Conservation (phyloP, 768 basidiomycete genomes). For the Leucogyrophana mollusca region DNA sequence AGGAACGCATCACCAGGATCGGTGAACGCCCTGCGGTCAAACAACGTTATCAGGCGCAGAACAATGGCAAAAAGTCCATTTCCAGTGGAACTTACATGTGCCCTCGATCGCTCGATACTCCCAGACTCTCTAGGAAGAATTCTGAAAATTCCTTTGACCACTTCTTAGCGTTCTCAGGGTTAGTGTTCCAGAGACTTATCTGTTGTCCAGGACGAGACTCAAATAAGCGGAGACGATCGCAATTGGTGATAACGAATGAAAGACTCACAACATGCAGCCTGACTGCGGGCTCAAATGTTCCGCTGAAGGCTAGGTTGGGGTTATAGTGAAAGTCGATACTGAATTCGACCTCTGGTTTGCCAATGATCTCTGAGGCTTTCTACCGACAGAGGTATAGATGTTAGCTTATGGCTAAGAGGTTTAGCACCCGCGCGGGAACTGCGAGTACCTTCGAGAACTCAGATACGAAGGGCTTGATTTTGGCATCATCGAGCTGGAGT, state of each 20-base stretch:
- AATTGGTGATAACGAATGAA: background rate
- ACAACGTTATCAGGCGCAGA: background rate
- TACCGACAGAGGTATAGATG: conserved; percentile 15
- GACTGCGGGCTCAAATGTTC: conserved; percentile 62
- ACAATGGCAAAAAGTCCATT: background rate
- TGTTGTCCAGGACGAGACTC: conserved; percentile 21
- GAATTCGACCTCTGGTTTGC: conserved; percentile 55
- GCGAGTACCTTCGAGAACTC: conserved; percentile 61
- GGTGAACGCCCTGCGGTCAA: background rate
- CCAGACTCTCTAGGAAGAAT: conserved; percentile 52
- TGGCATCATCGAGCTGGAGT: conserved; percentile 6
- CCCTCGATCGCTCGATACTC: conserved; percentile 47
- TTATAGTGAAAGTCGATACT: conserved; percentile 50
- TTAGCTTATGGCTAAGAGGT: background rate
- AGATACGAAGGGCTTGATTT: conserved; percentile 30
- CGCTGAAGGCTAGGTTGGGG: conserved; percentile 55
- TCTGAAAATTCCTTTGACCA: conserved; percentile 55
- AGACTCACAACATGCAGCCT: conserved; percentile 50
- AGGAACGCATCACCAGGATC: background rate
- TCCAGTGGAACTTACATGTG: conserved; percentile 43
- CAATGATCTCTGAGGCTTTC: conserved; percentile 48
- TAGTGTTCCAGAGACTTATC: conserved; percentile 58
- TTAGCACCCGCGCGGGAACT: background rate
- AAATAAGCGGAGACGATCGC: background rate
- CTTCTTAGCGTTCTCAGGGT: conserved; percentile 40